Evolutionary conservation across 2,329 filamentous ascomycete genomes (phyloP).

Genomic region (Pseudogymnoascus sp.): DNA sequence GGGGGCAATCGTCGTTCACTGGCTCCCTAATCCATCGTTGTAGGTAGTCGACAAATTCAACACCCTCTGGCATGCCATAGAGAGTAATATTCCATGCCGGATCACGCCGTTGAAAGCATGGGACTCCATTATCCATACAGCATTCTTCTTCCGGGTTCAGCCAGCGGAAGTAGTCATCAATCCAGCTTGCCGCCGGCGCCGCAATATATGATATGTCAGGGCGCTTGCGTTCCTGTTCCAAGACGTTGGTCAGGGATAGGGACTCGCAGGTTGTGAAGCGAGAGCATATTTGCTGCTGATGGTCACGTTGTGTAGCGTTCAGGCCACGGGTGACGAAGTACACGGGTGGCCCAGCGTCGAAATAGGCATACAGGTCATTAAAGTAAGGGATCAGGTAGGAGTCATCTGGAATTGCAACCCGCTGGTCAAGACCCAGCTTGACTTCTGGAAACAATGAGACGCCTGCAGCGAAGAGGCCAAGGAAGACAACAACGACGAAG

Average conservation of each 20-base stretch:
- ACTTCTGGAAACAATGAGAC: constrained; percentile 78
- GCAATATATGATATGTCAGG: constrained; percentile 81
- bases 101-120: constrained; percentile 70
- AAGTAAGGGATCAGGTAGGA: constrained; percentile 96
- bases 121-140: constrained; percentile 60
- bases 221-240: constrained; percentile 91
- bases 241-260: constrained; percentile 75
- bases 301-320: constrained; percentile 64
- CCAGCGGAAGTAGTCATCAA: constrained; percentile 96
- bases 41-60: constrained; percentile 84
- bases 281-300: constrained; percentile 83
- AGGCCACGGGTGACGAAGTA: constrained; percentile 86
- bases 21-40: constrained; percentile 73
- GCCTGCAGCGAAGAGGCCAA: constrained; percentile 78
- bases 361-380: constrained; percentile 88
- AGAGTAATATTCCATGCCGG: constrained; percentile 87
- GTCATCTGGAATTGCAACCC: constrained; percentile 85
- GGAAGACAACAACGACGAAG: constrained; percentile 67
- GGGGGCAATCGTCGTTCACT: constrained; percentile 73
- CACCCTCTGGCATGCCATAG: constrained; percentile 80
- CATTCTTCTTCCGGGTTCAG: constrained; percentile 75
- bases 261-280: constrained; percentile 83
- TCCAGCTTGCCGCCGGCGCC: constrained; percentile 84
- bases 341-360: constrained; percentile 84
- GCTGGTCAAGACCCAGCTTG: constrained; percentile 82